phyloP scores from a whole-genome alignment of 2,329 filamentous ascomycete genomes.

The Aspergillus amoenus region DNA sequence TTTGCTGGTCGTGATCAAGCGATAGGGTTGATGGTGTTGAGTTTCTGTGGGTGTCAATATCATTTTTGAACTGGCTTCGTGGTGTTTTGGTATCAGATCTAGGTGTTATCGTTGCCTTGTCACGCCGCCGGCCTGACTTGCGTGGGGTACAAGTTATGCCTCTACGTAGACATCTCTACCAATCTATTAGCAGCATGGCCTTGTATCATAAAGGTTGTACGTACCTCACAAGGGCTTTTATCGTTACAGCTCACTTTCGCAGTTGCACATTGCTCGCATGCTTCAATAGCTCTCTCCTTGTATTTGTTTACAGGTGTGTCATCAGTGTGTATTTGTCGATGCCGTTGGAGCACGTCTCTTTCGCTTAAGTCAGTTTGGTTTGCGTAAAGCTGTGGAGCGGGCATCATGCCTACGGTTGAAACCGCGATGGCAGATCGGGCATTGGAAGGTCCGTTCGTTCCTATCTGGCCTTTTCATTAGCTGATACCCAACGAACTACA shows the following conservation, averaged over 20 bases:
- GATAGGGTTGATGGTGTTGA: neutral
- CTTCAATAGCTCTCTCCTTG: neutral
- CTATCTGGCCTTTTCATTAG: neutral
- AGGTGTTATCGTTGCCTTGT: neutral
- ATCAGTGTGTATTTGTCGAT: neutral
- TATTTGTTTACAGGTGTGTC: neutral
- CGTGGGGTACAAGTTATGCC: neutral
- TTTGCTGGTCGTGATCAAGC: neutral
- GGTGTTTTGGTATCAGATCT: neutral
- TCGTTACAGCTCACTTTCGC: constrained; percentile 7
- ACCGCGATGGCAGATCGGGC: constrained; percentile 1
- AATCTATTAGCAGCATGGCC: neutral
- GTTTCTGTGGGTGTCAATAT: neutral
- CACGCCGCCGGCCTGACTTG: neutral
- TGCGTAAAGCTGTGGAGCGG: neutral
- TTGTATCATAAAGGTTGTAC: neutral
- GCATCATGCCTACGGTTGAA: constrained; percentile 1
- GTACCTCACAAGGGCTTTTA: neutral
- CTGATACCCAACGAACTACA: neutral
- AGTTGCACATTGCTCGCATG: neutral
- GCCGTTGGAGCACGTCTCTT: constrained; percentile 5
- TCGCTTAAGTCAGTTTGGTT: neutral
- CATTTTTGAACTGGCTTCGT: neutral
- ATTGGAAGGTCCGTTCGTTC: constrained; percentile 5
- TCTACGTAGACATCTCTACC: constrained; percentile 1